Evolutionary conservation across 495 filamentous ascomycete genomes (phyloP).

Genomic region (Cenococcum geophilum): DNA sequence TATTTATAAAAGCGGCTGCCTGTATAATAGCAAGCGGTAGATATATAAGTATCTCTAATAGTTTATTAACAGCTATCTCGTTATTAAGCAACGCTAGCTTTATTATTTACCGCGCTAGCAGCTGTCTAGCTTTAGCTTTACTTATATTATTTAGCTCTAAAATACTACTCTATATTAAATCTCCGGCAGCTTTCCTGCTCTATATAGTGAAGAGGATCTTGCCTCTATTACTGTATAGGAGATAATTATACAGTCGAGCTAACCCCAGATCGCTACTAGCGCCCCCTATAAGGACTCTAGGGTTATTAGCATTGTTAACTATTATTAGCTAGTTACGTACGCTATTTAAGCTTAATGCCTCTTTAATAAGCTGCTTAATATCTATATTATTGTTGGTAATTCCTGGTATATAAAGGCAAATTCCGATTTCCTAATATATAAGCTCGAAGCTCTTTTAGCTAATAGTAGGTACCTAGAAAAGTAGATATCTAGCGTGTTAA

Average conservation of each 20-base stretch:
- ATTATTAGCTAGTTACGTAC: no score
- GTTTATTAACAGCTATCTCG: conserved; percentile 9
- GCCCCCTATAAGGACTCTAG: no score
- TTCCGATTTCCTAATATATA: no score
- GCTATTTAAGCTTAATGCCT: no score
- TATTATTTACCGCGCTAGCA: conserved; percentile 15
- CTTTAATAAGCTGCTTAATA: no score
- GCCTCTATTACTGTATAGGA: conserved; percentile 16
- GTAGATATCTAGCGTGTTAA: no score
- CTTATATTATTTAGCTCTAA: conserved; percentile 16
- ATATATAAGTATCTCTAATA: conserved; percentile 19
- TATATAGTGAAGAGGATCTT: conserved; percentile 19
- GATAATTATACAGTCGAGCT: conserved; percentile 12
- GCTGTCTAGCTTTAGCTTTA: conserved; percentile 11
- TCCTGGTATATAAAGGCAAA: no score
- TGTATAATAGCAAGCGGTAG: conserved; percentile 30
- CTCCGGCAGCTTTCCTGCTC: conserved; percentile 9
- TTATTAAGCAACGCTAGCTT: conserved; percentile 16
- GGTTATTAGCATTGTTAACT: no score
- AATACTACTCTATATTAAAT: conserved; percentile 4
- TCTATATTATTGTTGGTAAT: no score
- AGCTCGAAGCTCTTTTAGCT: no score
- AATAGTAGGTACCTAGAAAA: no score
- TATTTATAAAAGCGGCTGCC: neutral
- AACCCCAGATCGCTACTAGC: neutral